Evolutionary conservation across 1,284 basidiomycete species (phyloP), one percentile per base, ranked within the genome.

Genomic region (Irpex sp.): DNA sequence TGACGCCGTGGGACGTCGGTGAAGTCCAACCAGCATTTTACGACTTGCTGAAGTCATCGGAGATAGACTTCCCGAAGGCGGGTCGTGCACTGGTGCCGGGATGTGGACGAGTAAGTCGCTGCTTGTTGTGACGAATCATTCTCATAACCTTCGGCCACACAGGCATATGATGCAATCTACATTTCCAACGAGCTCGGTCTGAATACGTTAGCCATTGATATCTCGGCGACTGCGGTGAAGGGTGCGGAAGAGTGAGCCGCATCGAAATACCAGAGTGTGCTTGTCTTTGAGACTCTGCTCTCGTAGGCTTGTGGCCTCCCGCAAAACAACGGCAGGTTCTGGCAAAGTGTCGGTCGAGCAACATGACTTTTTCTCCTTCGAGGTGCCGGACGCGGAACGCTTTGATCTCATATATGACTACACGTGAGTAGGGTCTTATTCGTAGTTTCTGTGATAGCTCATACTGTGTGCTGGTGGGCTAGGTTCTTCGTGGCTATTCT

Each of bases 401-500:
- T 87, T 82, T 64, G 83, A 86, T 64, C 66, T 90, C 9, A 75
- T 87, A 9, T 86, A 85, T 65, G 88, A 90, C 68, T 87, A 87
- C 68, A 88, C 87, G 86, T 87, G 64, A 61, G 83, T 77, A 14
- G 33, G 16, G 12, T n/a, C 19, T 57, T 19, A 53, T 19, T 28
- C 2, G 28, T 33, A 0, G 19, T n/a, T 14, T 56, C 19, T 52
- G 28, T 51, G 16, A 45, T 2, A 45, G 39, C n/a, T 45, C 12
- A 45, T 1, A 0, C 2, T 45, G 39, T 35, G 53, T 64, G 33
- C 21, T 16, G 6, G 19, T 2, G 36, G 4, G 12, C 6, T 63
- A 89, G 87, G 0, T 90, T 90, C 72, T 88, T 90, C 64, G 86
- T 87, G 42, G 87, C 88, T 0, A 84, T 91, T 12, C 82, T 82